These are phyloP conservation scores for Auricularia heimuer DNA, from an alignment of 768 basidiomycete species.

Conservation along the genomic window DNA sequence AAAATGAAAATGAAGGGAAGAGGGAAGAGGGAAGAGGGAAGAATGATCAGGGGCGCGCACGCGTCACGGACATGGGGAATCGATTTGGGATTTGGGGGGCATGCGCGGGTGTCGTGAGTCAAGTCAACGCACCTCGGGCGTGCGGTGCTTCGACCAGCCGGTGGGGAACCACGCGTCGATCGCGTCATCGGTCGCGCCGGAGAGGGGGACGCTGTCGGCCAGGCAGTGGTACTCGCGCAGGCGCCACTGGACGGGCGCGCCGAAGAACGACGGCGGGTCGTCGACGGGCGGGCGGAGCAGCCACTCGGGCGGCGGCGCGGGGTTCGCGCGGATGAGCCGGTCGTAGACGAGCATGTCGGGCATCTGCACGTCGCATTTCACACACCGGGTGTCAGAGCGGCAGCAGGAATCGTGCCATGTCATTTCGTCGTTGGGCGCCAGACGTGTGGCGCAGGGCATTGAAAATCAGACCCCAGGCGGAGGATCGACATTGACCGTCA, in stretches of 20 bases:
- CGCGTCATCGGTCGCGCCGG: not conserved
- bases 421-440: too few species aligned
- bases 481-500: not conserved
- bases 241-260: not conserved
- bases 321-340: not conserved
- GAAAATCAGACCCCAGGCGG: not conserved
- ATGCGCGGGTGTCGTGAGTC: not conserved
- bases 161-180: not conserved
- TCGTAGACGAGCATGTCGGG: not conserved
- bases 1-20: too few species aligned
- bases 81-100: too few species aligned
- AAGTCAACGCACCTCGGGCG: not conserved
- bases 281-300: not conserved
- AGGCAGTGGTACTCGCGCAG: constrained; percentile 1
- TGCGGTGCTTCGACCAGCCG: not conserved
- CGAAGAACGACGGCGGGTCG: not conserved
- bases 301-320: not conserved
- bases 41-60: too few species aligned
- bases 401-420: too few species aligned
- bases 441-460: too few species aligned
- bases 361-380: not conserved
- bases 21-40: too few species aligned
- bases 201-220: not conserved
- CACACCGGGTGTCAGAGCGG: too few species aligned
- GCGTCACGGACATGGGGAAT: too few species aligned